Evolutionary conservation across 805 yeast species (phyloP), one percentile per base, ranked within the genome.

Genomic region (Candida patagonica): DNA sequence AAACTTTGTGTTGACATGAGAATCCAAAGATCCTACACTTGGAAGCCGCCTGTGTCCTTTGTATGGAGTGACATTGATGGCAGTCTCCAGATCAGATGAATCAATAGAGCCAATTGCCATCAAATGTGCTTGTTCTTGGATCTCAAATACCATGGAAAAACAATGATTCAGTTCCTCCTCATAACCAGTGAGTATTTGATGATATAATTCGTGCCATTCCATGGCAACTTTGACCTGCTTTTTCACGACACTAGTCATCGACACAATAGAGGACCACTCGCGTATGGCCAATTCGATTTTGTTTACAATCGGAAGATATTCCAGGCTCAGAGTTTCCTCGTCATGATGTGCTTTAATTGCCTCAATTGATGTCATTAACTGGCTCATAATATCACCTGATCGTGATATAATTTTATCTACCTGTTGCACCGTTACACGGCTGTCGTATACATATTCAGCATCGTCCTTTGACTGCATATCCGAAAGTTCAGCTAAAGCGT

Each of bases 141-240:
- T 38, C 30, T 48, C 54, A 33, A 49, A 50, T 9, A 53, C 41
- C 6, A 34, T 30, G 15, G 42, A 35, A 23, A 34, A 30, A 29
- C 54, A 47, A 7, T 34, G 26, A 12, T 45, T 47, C 13, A 53
- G 44, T 36, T 53, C 57, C 13, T 39, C 40, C 17, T 45, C 50
- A 9, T 53, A 47, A 10, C 47, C 56, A 2, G 48, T 42, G 37
- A 53, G 39, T 23, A 53, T 46, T 37, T 46, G 45, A 24, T 48
- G 48, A 35, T 54, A 40, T 20, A 53, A 34, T 15, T 53, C 57
- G 21, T 46, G 48, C 55, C 55, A 53, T 29, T 53, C 57, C 7
- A 43, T 44, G 16, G 57, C 54, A 6, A 53, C 37, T 30, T 45
- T 49, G 17, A 53, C 44, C 36, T 46, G 52, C 4, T 32, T 29